phyloP scores from a whole-genome alignment of 148 eudicot genomes.

The Silene uniflora region DNA sequence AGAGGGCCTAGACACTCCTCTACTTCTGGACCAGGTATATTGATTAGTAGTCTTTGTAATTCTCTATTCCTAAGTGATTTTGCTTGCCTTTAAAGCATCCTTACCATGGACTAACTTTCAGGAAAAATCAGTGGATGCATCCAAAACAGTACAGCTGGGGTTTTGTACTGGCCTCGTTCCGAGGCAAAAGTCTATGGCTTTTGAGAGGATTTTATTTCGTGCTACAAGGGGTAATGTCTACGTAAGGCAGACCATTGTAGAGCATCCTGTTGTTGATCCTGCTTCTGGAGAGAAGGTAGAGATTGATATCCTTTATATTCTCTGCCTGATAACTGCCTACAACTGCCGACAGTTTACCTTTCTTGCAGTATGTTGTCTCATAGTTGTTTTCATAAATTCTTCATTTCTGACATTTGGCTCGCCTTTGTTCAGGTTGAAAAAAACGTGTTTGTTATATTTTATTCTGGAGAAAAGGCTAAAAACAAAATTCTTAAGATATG shows the following conservation, averaged over 20 bases:
- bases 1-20: constrained; percentile 78
- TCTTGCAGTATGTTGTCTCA: neutral
- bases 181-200: constrained; percentile 78
- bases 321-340: neutral
- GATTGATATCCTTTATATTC: constrained; percentile 9
- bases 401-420: neutral
- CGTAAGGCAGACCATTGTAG: constrained; percentile 60
- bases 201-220: constrained; percentile 95
- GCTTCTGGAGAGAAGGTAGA: constrained; percentile 88
- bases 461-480: constrained; percentile 92
- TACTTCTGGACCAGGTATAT: constrained; percentile 60
- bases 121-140: constrained; percentile 61
- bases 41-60: neutral
- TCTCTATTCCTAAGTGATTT: neutral
- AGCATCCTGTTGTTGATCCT: constrained; percentile 80
- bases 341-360: no score
- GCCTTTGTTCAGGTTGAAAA: constrained; percentile 65
- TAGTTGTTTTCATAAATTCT: neutral
- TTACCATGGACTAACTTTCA: constrained; percentile 29
- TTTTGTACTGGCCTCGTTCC: constrained; percentile 85
- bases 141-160: constrained; percentile 85
- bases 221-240: constrained; percentile 98
- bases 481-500: constrained; percentile 84
- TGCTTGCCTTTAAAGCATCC: constrained; percentile 10
- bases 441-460: constrained; percentile 85